These are phyloP conservation scores for Geosiphon pyriformis DNA, from an alignment of 192 early-diverging fungal genomes.

Conservation along the genomic window DNA sequence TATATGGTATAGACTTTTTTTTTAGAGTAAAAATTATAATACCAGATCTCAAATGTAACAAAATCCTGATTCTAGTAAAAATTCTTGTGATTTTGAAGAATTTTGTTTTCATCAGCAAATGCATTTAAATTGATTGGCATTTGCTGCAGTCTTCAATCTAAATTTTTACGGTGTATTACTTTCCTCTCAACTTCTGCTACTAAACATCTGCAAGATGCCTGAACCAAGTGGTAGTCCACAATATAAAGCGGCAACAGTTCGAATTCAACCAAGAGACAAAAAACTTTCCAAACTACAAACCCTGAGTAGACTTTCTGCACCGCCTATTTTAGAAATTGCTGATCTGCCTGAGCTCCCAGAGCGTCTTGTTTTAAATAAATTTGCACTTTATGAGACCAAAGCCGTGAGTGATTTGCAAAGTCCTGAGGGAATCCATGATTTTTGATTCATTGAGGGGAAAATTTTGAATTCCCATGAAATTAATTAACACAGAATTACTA, in stretches of 20 bases:
- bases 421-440: neutral
- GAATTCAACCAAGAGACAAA: neutral
- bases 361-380: slow-evolving; percentile 55
- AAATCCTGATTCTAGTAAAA: no score
- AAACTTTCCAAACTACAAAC: no score
- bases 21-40: no score
- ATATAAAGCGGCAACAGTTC: neutral
- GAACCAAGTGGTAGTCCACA: no score
- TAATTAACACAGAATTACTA: slow-evolving; percentile 57
- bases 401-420: slow-evolving; percentile 44
- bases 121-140: no score
- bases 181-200: neutral
- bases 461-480: neutral
- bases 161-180: no score
- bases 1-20: no score
- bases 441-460: neutral
- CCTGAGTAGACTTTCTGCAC: no score
- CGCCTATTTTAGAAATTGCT: neutral
- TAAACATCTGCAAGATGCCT: neutral
- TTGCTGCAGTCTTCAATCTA: no score
- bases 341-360: neutral
- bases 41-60: no score
- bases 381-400: slow-evolving; percentile 85
- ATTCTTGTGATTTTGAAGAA: no score
- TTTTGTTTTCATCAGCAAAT: no score